Evolutionary conservation across 331 rosid species (phyloP).

Genomic region (Telfairia occidentalis): DNA sequence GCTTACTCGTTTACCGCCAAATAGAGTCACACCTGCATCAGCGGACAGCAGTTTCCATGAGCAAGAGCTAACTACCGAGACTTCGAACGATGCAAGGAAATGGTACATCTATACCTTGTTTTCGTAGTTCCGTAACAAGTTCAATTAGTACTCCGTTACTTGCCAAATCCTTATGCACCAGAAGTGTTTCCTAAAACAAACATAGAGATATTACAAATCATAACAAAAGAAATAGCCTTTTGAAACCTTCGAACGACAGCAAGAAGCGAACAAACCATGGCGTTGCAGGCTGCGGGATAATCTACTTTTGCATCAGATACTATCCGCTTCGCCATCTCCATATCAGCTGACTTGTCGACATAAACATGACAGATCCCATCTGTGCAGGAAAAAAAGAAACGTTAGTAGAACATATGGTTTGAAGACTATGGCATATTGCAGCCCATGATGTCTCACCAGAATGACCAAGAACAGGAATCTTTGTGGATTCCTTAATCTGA

Average conservation of each 20-base stretch:
- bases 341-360: slow-evolving; percentile 53
- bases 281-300: slow-evolving; percentile 64
- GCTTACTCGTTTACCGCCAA: slow-evolving; percentile 69
- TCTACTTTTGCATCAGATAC: slow-evolving; percentile 57
- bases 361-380: slow-evolving; percentile 80
- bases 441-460: slow-evolving; percentile 38
- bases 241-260: neutral
- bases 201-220: neutral
- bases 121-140: slow-evolving; percentile 46
- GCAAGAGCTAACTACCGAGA: neutral
- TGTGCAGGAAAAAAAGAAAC: slow-evolving; percentile 17
- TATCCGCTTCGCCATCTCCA: slow-evolving; percentile 56
- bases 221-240: neutral
- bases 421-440: neutral
- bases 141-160: slow-evolving; percentile 35
- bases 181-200: slow-evolving; percentile 69
- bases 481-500: slow-evolving; percentile 63
- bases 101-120: slow-evolving; percentile 35
- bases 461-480: slow-evolving; percentile 90
- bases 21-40: slow-evolving; percentile 56
- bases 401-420: neutral
- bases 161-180: slow-evolving; percentile 62
- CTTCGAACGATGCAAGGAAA: neutral
- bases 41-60: neutral
- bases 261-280: slow-evolving; percentile 41